Evolutionary conservation across 768 basidiomycete genomes (phyloP), one percentile per base, ranked within the genome.

Genomic region (Phlebiopsis flavidoalba): DNA sequence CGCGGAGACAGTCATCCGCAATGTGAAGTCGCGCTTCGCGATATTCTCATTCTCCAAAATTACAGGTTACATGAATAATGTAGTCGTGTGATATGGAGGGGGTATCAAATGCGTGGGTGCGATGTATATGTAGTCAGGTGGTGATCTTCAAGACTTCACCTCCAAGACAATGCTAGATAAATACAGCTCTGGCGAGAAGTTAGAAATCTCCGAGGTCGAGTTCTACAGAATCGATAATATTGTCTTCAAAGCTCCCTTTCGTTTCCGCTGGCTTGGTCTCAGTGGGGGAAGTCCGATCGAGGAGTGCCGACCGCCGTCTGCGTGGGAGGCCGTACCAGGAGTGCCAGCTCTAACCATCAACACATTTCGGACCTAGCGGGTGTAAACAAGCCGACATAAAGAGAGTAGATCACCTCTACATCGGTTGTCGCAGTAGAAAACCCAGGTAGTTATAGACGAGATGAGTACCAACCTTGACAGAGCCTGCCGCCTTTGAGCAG

Each of bases 121-220:
- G 21, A 51, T 36, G 40, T 26, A 53, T 24, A 52, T 40, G 31
- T 24, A 19, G 58, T 37, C 10, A 59, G n/a, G 19, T 45, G 50
- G 36, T n/a, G 50, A 53, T 1, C n/a, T 17, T 59, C 19, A 22
- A 59, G 48, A 31, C 22, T 33, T 51, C 11, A 33, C 17, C 37
- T 14, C 19, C 26, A 26, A 51, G 24, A 11, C 12, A 31, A 51
- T 51, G 10, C 24, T 31, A 22, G 37, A 36, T 21, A 19, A 33
- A 14, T 3, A 36, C 10, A 4, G 11, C 8, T 40, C 11, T 17
- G 45, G 19, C 21, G 12, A 24, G n/a, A n/a, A n/a, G 8, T 43
- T 76, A 91, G 72, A 91, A 91, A 72, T 91, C 89, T 54, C 89
- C 89, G 49, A 91, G 76, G 71, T 91, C 89, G 61, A 91, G 79